Evolutionary conservation across 179 eudicot species (phyloP), one percentile per base, ranked within the genome.

Genomic region (Spergularia azorica): DNA sequence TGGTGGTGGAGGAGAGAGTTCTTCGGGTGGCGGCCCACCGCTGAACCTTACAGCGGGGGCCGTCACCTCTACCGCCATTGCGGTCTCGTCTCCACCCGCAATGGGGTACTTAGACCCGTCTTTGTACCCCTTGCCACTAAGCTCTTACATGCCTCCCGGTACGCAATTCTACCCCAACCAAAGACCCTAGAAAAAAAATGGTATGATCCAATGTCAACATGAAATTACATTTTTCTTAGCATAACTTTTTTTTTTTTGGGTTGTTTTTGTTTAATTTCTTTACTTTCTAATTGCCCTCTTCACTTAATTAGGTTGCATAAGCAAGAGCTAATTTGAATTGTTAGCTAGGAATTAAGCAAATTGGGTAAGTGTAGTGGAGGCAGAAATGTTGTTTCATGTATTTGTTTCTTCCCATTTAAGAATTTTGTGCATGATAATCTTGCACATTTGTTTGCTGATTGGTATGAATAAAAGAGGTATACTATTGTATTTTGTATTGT

Each of bases 131-230:
- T 70, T 86, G 46, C 82, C 90, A 2, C 66, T 88, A 41, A 86
- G 73, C 83, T 78, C 86, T 36, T 90, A 82, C 83, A 83, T 94
- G 83, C 76, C 89, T 61, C 79, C 94, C 70, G 95, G 98, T 90
- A 92, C 97, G 88, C 98, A 83, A 77, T 94, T 94, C 88, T 92
- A 90, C 86, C 95, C 92, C 67, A 85, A 85, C 43, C 87, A 89
- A 81, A 87, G 97, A 85, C 88, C 96, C 78, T 93, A 79, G 51
- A 59, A 39, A 6, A 18, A 17, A 48, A 39, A 26, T 26, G 1
- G 32, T 54, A 43, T 43, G 6, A 43, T 43, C 48, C 48, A 43
- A 4, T 43, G 48, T 43, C 48, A 43, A 43, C 32, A 43, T 54
- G 15, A 54, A 54, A 54, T 54, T 54, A 54, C 32, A 54, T 54